Evolutionary conservation across 2,329 filamentous ascomycete species (phyloP).

Genomic region (Fusarium dimerum): DNA sequence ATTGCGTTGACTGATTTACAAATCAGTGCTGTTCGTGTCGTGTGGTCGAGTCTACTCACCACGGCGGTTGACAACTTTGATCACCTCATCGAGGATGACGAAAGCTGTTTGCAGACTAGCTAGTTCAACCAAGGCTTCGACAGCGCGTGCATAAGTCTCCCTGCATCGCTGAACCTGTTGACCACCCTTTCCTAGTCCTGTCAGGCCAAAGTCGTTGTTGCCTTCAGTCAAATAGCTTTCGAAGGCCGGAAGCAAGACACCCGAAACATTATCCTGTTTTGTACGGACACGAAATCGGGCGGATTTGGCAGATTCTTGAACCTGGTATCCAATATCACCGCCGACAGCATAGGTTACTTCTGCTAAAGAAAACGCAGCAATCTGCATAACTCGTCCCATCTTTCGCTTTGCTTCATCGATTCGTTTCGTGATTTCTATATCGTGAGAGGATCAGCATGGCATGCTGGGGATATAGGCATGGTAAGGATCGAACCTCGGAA

Average conservation of each 20-base stretch:
- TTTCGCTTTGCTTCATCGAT: constrained; percentile 99
- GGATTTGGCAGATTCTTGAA: constrained; percentile 92
- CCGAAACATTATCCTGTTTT: constrained; percentile 97
- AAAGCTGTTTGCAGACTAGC: constrained; percentile 97
- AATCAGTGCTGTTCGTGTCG: not conserved
- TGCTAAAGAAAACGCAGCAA: constrained; percentile 94
- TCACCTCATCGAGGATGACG: constrained; percentile 96
- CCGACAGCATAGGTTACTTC: constrained; percentile 98
- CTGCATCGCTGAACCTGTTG: constrained; percentile 94
- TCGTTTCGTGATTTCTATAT: constrained; percentile 84
- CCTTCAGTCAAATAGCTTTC: constrained; percentile 88
- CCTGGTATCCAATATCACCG: constrained; percentile 93
- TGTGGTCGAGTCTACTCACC: constrained; percentile 47
- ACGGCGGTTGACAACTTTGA: constrained; percentile 98
- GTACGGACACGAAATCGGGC: constrained; percentile 91
- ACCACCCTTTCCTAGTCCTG: constrained; percentile 92
- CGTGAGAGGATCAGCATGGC: constrained; percentile 11
- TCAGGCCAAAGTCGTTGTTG: constrained; percentile 94
- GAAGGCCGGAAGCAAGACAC: constrained; percentile 90
- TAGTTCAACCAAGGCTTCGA: constrained; percentile 93
- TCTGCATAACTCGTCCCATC: constrained; percentile 99
- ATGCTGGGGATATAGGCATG: not conserved
- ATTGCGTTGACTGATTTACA: constrained; percentile 78
- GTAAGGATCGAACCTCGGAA: constrained; percentile 68
- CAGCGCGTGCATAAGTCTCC: constrained; percentile 93